Conservation (phyloP, 345 rosid genomes). For the Anacardium occidentale region DNA sequence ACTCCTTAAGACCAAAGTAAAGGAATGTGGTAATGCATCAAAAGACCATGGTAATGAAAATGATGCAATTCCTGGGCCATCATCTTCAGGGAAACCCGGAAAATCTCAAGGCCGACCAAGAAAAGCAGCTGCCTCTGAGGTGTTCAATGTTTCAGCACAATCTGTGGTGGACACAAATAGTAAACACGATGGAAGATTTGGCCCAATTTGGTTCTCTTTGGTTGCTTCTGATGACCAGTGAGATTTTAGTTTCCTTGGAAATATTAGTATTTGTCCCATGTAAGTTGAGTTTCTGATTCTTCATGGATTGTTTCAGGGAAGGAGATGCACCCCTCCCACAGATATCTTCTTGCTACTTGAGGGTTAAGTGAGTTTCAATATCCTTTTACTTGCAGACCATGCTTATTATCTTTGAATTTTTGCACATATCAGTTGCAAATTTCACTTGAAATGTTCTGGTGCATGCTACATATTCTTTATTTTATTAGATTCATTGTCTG, state of each 20-base stretch:
- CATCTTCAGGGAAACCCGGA: constrained; percentile 27
- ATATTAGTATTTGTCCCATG: neutral
- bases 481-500: neutral
- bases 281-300: constrained; percentile 18
- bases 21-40: constrained; percentile 25
- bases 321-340: constrained; percentile 39
- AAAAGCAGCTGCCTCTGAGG: constrained; percentile 24
- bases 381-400: neutral
- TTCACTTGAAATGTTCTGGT: constrained; percentile 1
- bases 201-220: constrained; percentile 47
- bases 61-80: constrained; percentile 17
- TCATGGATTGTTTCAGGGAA: constrained; percentile 32
- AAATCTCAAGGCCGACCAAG: constrained; percentile 22
- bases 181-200: constrained; percentile 22
- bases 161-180: constrained; percentile 26
- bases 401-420: neutral
- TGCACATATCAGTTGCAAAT: neutral
- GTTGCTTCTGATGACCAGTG: constrained; percentile 42
- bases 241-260: constrained; percentile 15
- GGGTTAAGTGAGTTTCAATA: constrained; percentile 44
- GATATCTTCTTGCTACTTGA: constrained; percentile 45
- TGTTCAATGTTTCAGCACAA: constrained; percentile 28
- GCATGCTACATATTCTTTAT: neutral
- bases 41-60: constrained; percentile 24
- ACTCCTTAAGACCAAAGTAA: constrained; percentile 10